These are phyloP conservation scores for Obelidium mucronatum DNA, from an alignment of 192 early-diverging fungal species.

Conservation along the genomic window DNA sequence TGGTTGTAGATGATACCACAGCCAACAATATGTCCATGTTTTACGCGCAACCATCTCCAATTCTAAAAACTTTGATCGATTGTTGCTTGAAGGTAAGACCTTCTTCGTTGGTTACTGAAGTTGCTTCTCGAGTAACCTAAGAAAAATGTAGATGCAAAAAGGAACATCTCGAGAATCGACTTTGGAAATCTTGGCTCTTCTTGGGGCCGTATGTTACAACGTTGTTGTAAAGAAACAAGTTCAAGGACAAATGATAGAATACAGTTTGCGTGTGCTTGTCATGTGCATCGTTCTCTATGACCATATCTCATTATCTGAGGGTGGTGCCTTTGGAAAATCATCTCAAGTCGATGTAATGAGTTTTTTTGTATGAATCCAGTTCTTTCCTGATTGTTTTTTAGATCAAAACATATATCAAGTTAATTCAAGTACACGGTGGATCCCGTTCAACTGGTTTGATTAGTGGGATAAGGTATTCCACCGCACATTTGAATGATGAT, in stretches of 20 bases:
- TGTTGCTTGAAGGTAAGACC: slow-evolving; percentile 50
- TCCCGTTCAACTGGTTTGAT: slow-evolving; percentile 64
- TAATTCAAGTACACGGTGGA: slow-evolving; percentile 71
- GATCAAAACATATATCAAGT: slow-evolving; percentile 68
- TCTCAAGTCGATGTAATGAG: slow-evolving; percentile 82
- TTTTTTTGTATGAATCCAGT: slow-evolving; percentile 17
- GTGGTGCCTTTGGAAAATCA: slow-evolving; percentile 69
- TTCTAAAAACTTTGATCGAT: slow-evolving; percentile 89
- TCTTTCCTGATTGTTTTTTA: slow-evolving; percentile 17
- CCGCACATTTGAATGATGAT: slow-evolving; percentile 82
- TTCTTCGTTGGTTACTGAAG: too few species aligned
- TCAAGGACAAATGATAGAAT: slow-evolving; percentile 65
- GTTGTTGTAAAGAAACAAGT: slow-evolving; percentile 73
- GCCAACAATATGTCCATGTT: slow-evolving; percentile 97
- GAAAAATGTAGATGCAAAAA: neutral
- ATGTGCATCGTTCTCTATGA: slow-evolving; percentile 91
- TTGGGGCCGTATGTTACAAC: slow-evolving; percentile 81
- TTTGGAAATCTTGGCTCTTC: slow-evolving; percentile 75
- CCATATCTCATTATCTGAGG: slow-evolving; percentile 79
- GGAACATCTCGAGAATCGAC: neutral
- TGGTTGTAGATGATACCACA: slow-evolving; percentile 72
- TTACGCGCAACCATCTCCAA: slow-evolving; percentile 93
- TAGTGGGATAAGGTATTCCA: slow-evolving; percentile 78
- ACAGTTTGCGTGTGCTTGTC: slow-evolving; percentile 88
- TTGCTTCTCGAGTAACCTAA: too few species aligned